Base-by-base conservation (phyloP, 495 filamentous ascomycete genomes). In the Saxophila tyrrhenica region DNA sequence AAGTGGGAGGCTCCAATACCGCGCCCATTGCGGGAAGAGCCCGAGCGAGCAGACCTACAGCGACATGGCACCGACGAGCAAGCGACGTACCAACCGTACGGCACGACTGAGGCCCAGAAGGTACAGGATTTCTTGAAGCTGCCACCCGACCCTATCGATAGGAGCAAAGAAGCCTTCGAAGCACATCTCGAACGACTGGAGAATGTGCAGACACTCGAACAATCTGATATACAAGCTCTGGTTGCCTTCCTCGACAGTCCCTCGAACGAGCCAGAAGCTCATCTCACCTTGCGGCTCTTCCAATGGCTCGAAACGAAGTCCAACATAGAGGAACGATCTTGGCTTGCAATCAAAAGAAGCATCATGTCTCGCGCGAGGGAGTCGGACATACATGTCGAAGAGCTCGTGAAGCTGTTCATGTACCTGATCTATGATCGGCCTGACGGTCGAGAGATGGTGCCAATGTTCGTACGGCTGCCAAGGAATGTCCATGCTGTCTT, bases 1-100 rank as follows among this genome's bases (percentile, higher is more conserved):
- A 55, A 52, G 45, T 63, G 61, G 61, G 58, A 61, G 51, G 39
- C 60, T 39, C 60, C 60, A n/a, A 57, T 20, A 15, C 9, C 43
- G 19, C 23, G 13, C n/a, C n/a, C n/a, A n/a, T n/a, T n/a, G n/a
- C n/a, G n/a, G n/a, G n/a, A n/a, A n/a, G n/a, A n/a, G n/a, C n/a
- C n/a, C n/a, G n/a, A n/a, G n/a, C n/a, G n/a, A n/a, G n/a, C n/a
- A n/a, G n/a, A n/a, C n/a, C n/a, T n/a, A n/a, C n/a, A n/a, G n/a
- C n/a, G n/a, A n/a, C n/a, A n/a, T n/a, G n/a, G n/a, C n/a, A n/a
- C n/a, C n/a, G n/a, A n/a, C n/a, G n/a, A n/a, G n/a, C n/a, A n/a
- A n/a, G n/a, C n/a, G n/a, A n/a, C n/a, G n/a, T n/a, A n/a, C n/a
- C n/a, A n/a, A n/a, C n/a, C n/a, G n/a, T n/a, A n/a, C n/a, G n/a